A percentile compares a stretch with the other conserved stretches of the same genome.
phyloP scores from a whole-genome alignment of 345 rosid genomes.

The Raphanus sativus region DNA sequence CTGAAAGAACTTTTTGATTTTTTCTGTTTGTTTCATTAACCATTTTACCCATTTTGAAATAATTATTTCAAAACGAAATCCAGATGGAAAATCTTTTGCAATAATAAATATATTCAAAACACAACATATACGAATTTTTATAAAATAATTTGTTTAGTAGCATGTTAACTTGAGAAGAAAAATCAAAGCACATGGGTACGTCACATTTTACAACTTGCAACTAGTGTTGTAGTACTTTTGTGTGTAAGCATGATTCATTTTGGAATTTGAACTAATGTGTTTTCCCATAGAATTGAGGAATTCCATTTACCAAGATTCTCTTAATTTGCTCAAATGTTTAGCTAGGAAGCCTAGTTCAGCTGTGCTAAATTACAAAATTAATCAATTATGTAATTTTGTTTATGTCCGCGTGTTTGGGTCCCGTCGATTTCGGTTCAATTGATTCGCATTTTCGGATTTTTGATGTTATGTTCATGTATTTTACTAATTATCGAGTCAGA shows the following conservation, averaged over 20 bases:
- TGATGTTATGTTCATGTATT: too few relatives aligned
- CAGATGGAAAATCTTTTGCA: not conserved
- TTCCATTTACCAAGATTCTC: constrained; percentile 41
- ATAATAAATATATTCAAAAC: not conserved
- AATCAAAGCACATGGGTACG: not conserved
- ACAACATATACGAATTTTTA: not conserved
- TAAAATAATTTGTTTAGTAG: not conserved
- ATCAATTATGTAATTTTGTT: not conserved
- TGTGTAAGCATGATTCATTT: constrained; percentile 10
- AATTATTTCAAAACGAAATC: constrained; percentile 1
- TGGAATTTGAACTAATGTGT: constrained; percentile 11
- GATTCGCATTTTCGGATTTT: too few relatives aligned
- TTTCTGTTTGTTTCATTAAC: not conserved
- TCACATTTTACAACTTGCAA: not conserved
- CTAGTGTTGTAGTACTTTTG: not conserved
- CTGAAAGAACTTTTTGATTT: not conserved
- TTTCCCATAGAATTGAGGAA: constrained; percentile 35
- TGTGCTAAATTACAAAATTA: not conserved
- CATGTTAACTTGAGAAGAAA: not conserved
- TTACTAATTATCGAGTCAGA: too few relatives aligned
- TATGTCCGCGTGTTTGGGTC: too few relatives aligned
- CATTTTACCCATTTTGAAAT: not conserved
- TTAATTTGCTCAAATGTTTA: constrained; percentile 37
- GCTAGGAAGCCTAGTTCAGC: constrained; percentile 21
- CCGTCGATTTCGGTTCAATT: too few relatives aligned